Evolutionary conservation across 116 monocot species (phyloP).

Genomic region (Posidonia oceanica): DNA sequence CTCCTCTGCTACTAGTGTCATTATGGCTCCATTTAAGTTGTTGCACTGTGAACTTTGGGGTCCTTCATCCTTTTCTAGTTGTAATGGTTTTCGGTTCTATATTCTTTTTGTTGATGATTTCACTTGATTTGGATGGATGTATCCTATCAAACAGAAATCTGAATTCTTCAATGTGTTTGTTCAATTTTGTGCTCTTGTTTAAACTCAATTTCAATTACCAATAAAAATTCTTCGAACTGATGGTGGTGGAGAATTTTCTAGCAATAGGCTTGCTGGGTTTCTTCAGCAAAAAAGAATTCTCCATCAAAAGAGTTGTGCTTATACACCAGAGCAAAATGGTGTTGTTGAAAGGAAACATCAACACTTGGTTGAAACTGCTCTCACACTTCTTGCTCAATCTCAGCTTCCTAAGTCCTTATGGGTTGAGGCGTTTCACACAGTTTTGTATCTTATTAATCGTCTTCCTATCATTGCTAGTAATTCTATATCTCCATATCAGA

Average conservation of each 20-base stretch:
- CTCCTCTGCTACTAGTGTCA: not conserved
- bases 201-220: not conserved
- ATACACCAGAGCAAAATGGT: conserved; percentile 7
- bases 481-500: not conserved
- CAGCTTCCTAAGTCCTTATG: not conserved
- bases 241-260: no score
- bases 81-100: not conserved
- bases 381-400: not conserved
- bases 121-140: not conserved
- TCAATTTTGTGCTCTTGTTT: not conserved
- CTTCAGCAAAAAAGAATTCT: not conserved
- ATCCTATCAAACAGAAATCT: not conserved
- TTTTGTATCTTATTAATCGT: not conserved
- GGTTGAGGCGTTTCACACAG: not conserved
- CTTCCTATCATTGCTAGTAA: not conserved
- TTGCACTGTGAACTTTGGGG: not conserved
- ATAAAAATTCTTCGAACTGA: not conserved
- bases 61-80: not conserved
- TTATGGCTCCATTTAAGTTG: not conserved
- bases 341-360: not conserved
- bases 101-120: not conserved
- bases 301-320: not conserved
- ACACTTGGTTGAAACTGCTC: not conserved
- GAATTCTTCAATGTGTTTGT: not conserved
- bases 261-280: no score